A percentile compares a stretch with the other conserved stretches of the same genome.
Evolutionary conservation across 108 stramenopile species (phyloP).

Genomic region (Fistulifera solaris): DNA sequence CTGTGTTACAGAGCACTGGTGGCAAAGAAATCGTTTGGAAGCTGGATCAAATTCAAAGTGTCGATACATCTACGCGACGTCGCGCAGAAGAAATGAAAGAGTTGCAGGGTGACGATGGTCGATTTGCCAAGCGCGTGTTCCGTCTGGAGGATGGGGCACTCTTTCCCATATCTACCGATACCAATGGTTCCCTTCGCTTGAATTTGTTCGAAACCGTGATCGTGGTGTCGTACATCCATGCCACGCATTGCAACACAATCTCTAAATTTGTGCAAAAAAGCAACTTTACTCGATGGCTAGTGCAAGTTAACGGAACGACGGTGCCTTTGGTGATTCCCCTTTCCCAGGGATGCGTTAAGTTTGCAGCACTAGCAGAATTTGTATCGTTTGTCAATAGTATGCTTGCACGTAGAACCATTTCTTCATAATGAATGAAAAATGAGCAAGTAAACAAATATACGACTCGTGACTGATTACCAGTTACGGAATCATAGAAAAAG

Average conservation of each 20-base stretch:
- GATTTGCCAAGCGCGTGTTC: conserved; percentile 41
- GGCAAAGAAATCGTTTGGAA: conserved; percentile 22
- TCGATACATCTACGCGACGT: conserved; percentile 75
- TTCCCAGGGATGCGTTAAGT: conserved; percentile 7
- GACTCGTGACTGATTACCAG: too few species aligned
- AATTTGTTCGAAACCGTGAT: conserved; percentile 60
- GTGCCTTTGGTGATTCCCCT: conserved; percentile 71
- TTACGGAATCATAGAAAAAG: too few species aligned
- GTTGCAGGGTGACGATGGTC: conserved; percentile 47
- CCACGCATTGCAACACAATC: conserved; percentile 59
- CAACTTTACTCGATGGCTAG: conserved; percentile 60
- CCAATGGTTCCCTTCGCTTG: conserved; percentile 41
- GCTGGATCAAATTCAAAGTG: conserved; percentile 49
- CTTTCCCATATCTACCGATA: conserved; percentile 9
- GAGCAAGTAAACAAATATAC: too few species aligned
- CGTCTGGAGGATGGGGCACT: conserved; percentile 31
- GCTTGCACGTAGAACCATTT: too few species aligned
- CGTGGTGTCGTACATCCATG: conserved; percentile 54
- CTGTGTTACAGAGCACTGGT: conserved; percentile 75
- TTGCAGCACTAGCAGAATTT: conserved; percentile 9
- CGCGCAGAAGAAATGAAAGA: conserved; percentile 65
- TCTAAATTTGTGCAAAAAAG: conserved; percentile 58
- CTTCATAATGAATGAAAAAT: too few species aligned
- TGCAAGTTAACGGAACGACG: conserved; percentile 57
- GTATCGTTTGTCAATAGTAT: too few species aligned